Conservation (phyloP, 2,329 filamentous ascomycete species). For the Aspergillus piperis region DNA sequence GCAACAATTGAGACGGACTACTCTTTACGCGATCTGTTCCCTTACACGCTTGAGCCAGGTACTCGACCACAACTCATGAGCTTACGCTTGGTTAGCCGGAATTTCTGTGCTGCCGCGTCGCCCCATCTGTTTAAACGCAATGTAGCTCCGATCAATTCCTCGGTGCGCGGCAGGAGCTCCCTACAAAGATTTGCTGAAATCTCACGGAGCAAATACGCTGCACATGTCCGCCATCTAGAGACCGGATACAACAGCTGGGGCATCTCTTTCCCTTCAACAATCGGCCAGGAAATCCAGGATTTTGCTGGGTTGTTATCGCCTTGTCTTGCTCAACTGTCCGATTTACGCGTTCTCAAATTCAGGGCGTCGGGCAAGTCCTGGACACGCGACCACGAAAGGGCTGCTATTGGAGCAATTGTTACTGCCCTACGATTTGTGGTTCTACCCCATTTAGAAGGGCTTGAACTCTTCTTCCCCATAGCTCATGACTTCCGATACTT, state of each 20-base stretch:
- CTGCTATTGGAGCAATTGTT: background rate
- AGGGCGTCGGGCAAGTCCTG: background rate
- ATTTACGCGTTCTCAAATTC: background rate
- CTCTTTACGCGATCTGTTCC: background rate
- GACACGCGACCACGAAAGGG: background rate
- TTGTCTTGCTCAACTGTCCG: background rate
- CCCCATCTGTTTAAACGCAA: background rate
- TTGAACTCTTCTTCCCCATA: background rate
- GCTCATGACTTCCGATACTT: background rate
- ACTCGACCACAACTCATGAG: background rate
- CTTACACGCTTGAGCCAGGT: background rate
- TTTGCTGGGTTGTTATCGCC: background rate
- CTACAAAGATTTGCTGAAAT: background rate
- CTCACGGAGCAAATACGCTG: background rate
- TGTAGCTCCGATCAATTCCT: background rate
- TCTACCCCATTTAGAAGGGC: background rate
- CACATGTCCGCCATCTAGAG: background rate
- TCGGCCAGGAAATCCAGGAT: background rate
- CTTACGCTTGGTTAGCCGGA: slow-evolving; percentile 1
- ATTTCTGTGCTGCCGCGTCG: background rate
- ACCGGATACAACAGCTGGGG: background rate
- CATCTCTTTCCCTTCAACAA: too few species aligned
- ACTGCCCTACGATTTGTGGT: background rate
- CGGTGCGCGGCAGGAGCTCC: background rate
- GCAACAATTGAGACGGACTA: background rate